Evolutionary conservation across 169 alveolate genomes (phyloP).

Genomic region (Eimeria praecox): DNA sequence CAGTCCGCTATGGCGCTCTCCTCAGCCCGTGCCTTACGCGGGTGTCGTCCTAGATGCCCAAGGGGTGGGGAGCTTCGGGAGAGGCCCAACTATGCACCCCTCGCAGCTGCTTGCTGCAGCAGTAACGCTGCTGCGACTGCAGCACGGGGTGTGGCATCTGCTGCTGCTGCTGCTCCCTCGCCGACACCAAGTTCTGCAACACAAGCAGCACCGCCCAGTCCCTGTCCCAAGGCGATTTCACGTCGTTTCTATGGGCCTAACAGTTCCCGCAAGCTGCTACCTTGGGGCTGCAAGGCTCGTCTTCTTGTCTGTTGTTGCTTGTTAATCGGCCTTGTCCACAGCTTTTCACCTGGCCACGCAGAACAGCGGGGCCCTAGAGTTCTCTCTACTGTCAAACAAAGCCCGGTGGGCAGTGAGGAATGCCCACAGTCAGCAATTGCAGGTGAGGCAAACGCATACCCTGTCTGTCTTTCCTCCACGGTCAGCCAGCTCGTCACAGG

Average conservation of each 20-base stretch:
- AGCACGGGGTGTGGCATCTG: conserved; percentile 6
- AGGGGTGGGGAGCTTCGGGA: background rate
- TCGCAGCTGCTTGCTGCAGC: background rate
- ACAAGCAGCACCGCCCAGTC: background rate
- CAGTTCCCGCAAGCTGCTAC: background rate
- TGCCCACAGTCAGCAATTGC: background rate
- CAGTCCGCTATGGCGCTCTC: conserved; percentile 4
- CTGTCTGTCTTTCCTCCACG: background rate
- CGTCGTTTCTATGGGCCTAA: background rate
- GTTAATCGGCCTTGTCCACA: background rate
- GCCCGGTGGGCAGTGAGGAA: background rate
- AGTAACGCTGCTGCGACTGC: background rate
- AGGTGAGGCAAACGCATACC: background rate
- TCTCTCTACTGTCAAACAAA: background rate
- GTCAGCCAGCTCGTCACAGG: background rate
- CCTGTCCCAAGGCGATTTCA: background rate
- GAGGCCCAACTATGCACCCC: background rate
- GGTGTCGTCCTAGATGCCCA: background rate
- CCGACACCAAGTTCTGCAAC: background rate
- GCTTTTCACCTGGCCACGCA: background rate
- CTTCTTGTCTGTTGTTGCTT: background rate
- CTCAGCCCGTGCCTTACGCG: background rate
- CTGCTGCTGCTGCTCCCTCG: background rate
- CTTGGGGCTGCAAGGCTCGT: background rate
- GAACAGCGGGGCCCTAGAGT: conserved; percentile 12